Base-by-base conservation (phyloP, 257 asterid species). In the Fraxinus americana region DNA sequence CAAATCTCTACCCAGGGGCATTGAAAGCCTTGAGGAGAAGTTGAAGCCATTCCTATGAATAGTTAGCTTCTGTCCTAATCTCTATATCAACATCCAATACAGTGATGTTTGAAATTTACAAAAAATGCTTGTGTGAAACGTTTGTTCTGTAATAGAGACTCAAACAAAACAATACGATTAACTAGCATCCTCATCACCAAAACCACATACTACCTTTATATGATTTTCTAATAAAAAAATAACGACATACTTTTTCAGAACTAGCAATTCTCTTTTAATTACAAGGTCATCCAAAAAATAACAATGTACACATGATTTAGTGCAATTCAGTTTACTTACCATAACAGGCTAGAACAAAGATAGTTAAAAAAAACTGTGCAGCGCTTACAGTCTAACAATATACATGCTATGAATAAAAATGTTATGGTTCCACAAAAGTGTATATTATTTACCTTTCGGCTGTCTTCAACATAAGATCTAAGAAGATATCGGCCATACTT, bases 391-490 rank as follows among this genome's bases (percentile, higher is more conserved):
- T 59, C 14, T 3, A 21, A 59, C 21, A 21, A 19, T 36, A 21
- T 59, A 59, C 29, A 23, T 6, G 27, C 10, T 5, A 21, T 21
- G 29, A 7, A 21, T n/a, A 59, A 59, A 32, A 61, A 27, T 74
- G 75, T 73, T 72, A 77, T n/a, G 70, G 70, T 70, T 76, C 54
- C 63, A 52, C 45, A 81, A 57, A 80, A 74, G 69, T 7, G 63
- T 41, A 71, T 72, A 76, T 72, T 72, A 76, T 72, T 76, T 83
- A 94, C 98, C 98, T 89, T 93, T 54, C 97, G 94, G 82, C 93
- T 95, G 87, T 95, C 97, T 87, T 95, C 99, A 50, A 95, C 94
- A 80, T 87, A 95, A 52, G 98, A 95, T 86, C 99, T 90, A 75
- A 88, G 94, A 80, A 95, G 94, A 86, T 95, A 95, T 41, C 96